Conservation (phyloP, 2,329 filamentous ascomycete species). For the Epichloe sibirici region DNA sequence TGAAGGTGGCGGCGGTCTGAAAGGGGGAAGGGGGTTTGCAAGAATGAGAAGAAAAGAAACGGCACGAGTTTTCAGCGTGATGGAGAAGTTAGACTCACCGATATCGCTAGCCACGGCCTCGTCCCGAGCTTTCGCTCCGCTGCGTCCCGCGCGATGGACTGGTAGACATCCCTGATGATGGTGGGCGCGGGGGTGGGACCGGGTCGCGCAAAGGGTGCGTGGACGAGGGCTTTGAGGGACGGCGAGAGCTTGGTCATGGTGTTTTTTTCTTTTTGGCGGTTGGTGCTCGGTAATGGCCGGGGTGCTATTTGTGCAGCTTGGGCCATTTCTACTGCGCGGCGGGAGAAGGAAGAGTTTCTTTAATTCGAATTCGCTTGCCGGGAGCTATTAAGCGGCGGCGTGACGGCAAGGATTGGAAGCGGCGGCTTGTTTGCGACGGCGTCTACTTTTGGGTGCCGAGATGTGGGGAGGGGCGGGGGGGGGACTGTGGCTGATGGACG, state of each 20-base stretch:
- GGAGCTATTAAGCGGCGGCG: too few species aligned
- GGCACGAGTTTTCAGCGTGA: too few species aligned
- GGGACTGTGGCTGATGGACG: neutral
- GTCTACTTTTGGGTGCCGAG: neutral
- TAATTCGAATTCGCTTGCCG: neutral
- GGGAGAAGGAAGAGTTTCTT: neutral
- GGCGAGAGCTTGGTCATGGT: constrained; percentile 62
- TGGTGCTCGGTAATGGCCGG: too few species aligned
- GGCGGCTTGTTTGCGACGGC: neutral
- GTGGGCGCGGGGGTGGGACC: constrained; percentile 52
- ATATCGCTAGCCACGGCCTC: constrained; percentile 54
- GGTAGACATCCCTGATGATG: constrained; percentile 52
- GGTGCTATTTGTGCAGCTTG: too few species aligned
- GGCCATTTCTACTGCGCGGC: neutral
- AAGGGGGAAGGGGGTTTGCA: neutral
- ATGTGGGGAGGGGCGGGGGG: too few species aligned
- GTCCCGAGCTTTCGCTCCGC: constrained; percentile 46
- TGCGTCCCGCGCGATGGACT: constrained; percentile 51
- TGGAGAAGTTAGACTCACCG: constrained; percentile 29
- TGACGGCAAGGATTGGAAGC: neutral
- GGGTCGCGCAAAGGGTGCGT: constrained; percentile 53
- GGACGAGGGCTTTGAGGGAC: constrained; percentile 61
- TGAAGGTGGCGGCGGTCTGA: constrained; percentile 70
- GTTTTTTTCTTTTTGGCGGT: too few species aligned
- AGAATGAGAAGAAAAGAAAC: neutral